Base-by-base conservation (phyloP, 352 stramenopile species). In the Phytopythium mirpurense region DNA sequence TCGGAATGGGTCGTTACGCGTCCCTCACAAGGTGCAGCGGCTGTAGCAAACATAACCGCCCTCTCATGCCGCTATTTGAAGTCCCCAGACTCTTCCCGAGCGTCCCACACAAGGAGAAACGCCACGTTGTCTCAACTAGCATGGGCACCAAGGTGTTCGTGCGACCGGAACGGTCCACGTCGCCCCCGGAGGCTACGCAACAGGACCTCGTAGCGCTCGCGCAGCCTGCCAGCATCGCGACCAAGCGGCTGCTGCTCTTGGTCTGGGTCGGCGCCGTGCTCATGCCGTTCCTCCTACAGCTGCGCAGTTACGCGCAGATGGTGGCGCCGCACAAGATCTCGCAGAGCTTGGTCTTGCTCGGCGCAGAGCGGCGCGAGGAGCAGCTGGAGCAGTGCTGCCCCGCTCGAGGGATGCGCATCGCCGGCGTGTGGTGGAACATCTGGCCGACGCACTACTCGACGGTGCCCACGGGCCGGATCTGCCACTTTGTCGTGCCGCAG, bases 241-340 rank as follows among this genome's bases (percentile, higher is more conserved):
- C 12, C 44, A 35, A 16, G 11, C 27, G 35, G 11, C 23, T 63
- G 42, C 44, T 72, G 9, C 49, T 68, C 15, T 24, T 69, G 3
- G 37, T 70, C 21, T 69, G 65, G 62, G 45, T 68, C 36, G 35
- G 62, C 26, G 58, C 63, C 23, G 59, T 65, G 5, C 32, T 63
- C 23, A 51, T 52, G 8, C 60, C 60, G 2, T 68, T 57, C 42
- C 34, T 47, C 3, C 47, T 68, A 1, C 51, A 60, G 45, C 11
- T 64, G 5, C 60, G 56, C 19, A 68, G 56, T 19, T 68, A 64
- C n/a, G 14, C 64, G 1, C 62, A 68, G 18, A 57, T 57, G 15
- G 47, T 40, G 41, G 56, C 46, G 1, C 60, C 60, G 11, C 60
- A 67, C 45, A 63, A 64, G 42, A 52, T 60, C 19, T 41, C 26